Evolutionary conservation across 2,329 filamentous ascomycete genomes (phyloP).

Genomic region (Arthroderma uncinatum): DNA sequence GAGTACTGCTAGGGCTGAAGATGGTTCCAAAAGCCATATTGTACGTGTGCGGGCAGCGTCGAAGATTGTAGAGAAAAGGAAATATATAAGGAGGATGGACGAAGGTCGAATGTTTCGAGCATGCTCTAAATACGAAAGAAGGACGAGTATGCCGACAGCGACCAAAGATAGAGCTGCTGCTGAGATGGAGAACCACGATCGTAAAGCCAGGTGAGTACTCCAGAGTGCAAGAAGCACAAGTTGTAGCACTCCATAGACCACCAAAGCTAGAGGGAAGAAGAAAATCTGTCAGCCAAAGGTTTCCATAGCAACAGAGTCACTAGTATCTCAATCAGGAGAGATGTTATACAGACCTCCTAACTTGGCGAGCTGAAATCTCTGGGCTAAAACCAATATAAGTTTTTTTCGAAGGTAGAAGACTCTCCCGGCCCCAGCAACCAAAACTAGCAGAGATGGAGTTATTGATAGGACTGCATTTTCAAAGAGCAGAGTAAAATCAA

Average conservation of each 20-base stretch:
- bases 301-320: background rate
- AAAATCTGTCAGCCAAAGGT: background rate
- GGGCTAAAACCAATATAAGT: background rate
- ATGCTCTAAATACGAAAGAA: conserved; percentile 26
- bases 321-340: background rate
- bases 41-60: conserved; percentile 32
- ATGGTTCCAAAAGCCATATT: background rate
- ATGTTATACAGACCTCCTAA: background rate
- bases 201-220: background rate
- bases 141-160: background rate
- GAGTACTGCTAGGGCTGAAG: background rate
- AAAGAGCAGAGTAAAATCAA: conserved; percentile 25
- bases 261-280: background rate
- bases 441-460: background rate
- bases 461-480: conserved; percentile 21
- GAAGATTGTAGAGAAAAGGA: conserved; percentile 32
- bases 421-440: background rate
- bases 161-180: background rate
- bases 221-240: background rate
- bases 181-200: background rate
- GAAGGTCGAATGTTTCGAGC: conserved; percentile 30
- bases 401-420: background rate
- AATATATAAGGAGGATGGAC: conserved; percentile 31
- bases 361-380: background rate
- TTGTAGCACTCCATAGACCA: background rate